These are phyloP conservation scores for Apostasia ramifera DNA, from an alignment of 106 monocot species.

Conservation along the genomic window DNA sequence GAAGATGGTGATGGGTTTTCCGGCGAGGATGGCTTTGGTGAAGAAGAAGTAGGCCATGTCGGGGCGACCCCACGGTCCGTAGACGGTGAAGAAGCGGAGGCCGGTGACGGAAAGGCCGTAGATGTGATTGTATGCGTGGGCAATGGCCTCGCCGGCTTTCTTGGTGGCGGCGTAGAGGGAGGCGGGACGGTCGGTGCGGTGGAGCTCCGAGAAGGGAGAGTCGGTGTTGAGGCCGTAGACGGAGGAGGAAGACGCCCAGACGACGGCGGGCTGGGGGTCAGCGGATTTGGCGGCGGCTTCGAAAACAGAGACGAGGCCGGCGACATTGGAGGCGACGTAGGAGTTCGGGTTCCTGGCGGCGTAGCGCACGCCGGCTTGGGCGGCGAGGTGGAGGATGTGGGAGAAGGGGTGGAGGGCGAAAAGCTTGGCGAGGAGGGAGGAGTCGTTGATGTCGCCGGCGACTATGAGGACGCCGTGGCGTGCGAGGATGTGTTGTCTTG, in stretches of 20 bases:
- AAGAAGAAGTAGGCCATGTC: slow-evolving; percentile 78
- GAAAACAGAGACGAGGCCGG: slow-evolving; percentile 47
- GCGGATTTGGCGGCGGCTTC: background rate
- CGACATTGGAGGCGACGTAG: slow-evolving; percentile 53
- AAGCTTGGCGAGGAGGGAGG: slow-evolving; percentile 16
- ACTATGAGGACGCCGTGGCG: slow-evolving; percentile 19
- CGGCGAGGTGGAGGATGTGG: slow-evolving; percentile 45
- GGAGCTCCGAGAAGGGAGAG: slow-evolving; percentile 36
- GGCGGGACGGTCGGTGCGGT: slow-evolving; percentile 45
- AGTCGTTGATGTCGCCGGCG: slow-evolving; percentile 25
- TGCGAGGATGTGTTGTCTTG: slow-evolving; percentile 21
- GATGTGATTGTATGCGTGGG: slow-evolving; percentile 71
- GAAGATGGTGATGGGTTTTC: slow-evolving; percentile 33
- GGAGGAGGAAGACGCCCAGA: no score
- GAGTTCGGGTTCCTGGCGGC: slow-evolving; percentile 41
- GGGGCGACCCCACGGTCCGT: slow-evolving; percentile 61
- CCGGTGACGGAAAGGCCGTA: slow-evolving; percentile 78
- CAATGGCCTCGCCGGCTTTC: slow-evolving; percentile 58
- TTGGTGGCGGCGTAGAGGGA: slow-evolving; percentile 56
- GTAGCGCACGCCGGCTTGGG: slow-evolving; percentile 25
- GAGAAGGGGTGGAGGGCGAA: slow-evolving; percentile 24
- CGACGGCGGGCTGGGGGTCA: no score
- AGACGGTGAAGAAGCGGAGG: slow-evolving; percentile 64
- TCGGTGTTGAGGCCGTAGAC: no score
- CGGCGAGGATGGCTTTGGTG: slow-evolving; percentile 42